phyloP scores from a whole-genome alignment of 179 eudicot species.

The Amaranthus tricolor region DNA sequence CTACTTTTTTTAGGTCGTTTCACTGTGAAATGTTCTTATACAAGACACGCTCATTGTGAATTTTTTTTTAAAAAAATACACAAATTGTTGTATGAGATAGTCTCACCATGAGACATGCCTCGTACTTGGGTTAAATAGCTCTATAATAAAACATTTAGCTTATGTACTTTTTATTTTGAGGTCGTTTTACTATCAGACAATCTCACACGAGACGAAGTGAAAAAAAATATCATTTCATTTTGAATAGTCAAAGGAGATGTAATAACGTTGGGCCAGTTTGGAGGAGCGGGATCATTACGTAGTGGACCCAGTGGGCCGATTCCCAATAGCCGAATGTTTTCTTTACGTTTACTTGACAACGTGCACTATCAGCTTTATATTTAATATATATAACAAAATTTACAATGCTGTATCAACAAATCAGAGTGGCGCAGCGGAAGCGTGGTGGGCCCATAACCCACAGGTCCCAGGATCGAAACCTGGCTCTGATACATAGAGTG shows the following conservation, averaged over 20 bases:
- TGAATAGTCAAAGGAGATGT: not conserved
- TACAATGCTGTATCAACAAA: not conserved
- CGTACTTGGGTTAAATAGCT: no score
- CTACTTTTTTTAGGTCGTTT: no score
- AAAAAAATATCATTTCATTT: not conserved
- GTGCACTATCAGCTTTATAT: not conserved
- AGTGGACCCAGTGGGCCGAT: not conserved
- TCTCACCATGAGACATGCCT: no score
- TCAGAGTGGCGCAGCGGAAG: slow-evolving; percentile 31
- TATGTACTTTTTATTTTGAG: no score
- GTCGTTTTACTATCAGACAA: no score
- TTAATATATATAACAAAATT: not conserved
- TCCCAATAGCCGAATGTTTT: not conserved
- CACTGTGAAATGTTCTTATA: no score
- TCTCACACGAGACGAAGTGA: no score
- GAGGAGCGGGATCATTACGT: not conserved
- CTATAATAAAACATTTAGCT: no score
- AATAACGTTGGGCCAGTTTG: not conserved
- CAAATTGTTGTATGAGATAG: no score
- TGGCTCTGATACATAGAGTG: slow-evolving; percentile 24
- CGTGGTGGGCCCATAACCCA: slow-evolving; percentile 33
- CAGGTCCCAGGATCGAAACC: slow-evolving; percentile 31
- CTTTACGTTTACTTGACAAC: not conserved
- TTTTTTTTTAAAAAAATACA: no score
- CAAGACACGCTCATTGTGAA: no score